phyloP scores from a whole-genome alignment of 352 stramenopile genomes.

The Pythium brassicae region DNA sequence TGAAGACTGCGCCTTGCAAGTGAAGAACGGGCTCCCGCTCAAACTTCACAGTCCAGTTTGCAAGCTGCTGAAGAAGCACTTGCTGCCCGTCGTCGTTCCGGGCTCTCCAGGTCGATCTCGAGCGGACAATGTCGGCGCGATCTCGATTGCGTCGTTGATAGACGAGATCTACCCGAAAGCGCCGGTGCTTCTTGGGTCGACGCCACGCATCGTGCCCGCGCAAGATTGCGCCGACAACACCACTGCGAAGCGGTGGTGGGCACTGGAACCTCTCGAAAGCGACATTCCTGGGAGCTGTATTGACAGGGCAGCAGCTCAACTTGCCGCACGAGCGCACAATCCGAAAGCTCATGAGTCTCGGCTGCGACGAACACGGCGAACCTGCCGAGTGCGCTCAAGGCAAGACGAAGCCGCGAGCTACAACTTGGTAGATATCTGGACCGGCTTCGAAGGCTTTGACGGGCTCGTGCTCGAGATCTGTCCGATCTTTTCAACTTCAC shows the following conservation, averaged over 20 bases:
- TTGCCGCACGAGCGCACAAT: neutral
- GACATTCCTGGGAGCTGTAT: neutral
- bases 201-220: neutral
- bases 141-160: conserved; percentile 6
- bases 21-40: conserved; percentile 26
- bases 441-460: conserved; percentile 1
- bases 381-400: neutral
- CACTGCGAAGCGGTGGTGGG: neutral
- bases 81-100: neutral
- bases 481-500: too few species aligned
- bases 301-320: neutral
- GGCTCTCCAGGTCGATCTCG: too few species aligned
- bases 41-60: conserved; percentile 22
- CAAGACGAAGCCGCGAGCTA: neutral
- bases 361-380: neutral
- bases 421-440: conserved; percentile 2
- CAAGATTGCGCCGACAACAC: neutral
- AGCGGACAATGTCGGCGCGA: neutral
- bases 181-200: neutral
- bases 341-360: neutral
- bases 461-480: conserved; percentile 1
- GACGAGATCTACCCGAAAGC: neutral
- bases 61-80: conserved; percentile 25
- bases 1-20: conserved; percentile 8
- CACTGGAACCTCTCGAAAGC: conserved; percentile 1